Conservation (phyloP, 2,329 filamentous ascomycete genomes). For the Niveomyces coronatus region DNA sequence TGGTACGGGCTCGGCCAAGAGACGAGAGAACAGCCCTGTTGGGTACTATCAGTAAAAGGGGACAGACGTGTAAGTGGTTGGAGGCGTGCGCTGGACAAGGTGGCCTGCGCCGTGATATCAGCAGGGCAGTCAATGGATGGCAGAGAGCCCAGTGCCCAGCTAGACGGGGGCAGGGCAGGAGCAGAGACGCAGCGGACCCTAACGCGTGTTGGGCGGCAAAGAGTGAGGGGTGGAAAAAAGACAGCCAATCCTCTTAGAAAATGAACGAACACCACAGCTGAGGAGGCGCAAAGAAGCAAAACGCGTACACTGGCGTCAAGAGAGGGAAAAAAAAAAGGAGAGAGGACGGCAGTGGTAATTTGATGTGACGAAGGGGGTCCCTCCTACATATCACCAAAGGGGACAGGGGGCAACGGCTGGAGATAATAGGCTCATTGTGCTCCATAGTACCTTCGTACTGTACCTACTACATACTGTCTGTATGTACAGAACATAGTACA, state of each 20-base stretch:
- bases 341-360: neutral
- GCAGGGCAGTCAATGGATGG: no score
- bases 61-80: conserved; percentile 9
- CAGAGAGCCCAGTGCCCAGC: no score
- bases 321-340: neutral
- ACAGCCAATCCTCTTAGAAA: neutral
- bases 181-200: neutral
- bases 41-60: neutral
- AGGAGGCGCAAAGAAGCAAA: conserved; percentile 4
- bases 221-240: neutral
- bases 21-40: neutral
- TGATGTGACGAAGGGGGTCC: neutral
- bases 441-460: no score
- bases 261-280: neutral
- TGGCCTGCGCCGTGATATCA: no score
- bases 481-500: no score
- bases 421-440: no score
- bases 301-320: conserved; percentile 3
- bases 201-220: no score
- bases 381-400: neutral
- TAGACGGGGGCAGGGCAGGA: neutral
- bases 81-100: conserved; percentile 4
- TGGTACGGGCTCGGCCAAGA: neutral
- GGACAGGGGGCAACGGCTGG: neutral
- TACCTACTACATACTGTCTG: no score